phyloP scores from a whole-genome alignment of 2,329 filamentous ascomycete genomes.

The Neonectria magnoliae region DNA sequence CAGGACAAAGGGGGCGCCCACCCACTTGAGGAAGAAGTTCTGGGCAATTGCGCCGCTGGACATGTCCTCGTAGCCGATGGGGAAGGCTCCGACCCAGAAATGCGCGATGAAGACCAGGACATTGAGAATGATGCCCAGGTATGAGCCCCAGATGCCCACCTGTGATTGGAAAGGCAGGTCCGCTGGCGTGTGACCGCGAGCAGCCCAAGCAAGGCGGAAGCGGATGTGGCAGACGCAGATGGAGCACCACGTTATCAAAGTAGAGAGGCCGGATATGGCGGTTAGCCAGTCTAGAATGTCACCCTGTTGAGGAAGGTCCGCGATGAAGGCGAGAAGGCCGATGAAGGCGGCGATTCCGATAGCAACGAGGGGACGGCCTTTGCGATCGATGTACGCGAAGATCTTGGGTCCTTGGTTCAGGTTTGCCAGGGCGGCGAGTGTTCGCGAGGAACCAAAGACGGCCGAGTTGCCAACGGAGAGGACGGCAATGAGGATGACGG shows the following conservation, averaged over 20 bases:
- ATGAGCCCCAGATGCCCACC: conserved; percentile 82
- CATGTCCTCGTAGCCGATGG: conserved; percentile 66
- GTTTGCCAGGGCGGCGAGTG: conserved; percentile 88
- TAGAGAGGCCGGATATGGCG: conserved; percentile 76
- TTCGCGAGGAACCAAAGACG: conserved; percentile 91
- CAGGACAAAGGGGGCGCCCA: conserved; percentile 75
- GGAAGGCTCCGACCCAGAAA: conserved; percentile 88
- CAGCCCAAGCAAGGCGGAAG: conserved; percentile 83
- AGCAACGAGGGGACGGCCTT: conserved; percentile 80
- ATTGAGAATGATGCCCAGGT: conserved; percentile 81
- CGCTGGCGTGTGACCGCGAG: conserved; percentile 73
- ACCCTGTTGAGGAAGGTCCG: conserved; percentile 68
- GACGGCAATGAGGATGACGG: conserved; percentile 91
- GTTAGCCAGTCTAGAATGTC: conserved; percentile 83
- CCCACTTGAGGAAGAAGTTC: conserved; percentile 79
- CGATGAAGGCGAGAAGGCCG: conserved; percentile 82
- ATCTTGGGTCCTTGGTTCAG: conserved; percentile 83
- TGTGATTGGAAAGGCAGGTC: conserved; percentile 87
- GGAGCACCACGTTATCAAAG: conserved; percentile 82
- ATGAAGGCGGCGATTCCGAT: conserved; percentile 74
- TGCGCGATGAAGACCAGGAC: conserved; percentile 80
- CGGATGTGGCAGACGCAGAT: conserved; percentile 94
- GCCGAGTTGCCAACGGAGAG: conserved; percentile 92
- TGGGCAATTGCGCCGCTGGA: conserved; percentile 59
- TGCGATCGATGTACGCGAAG: conserved; percentile 83